A percentile compares a stretch with the other conserved stretches of the same genome.
These are phyloP conservation scores for Nitzschia sp. DNA, from an alignment of 108 stramenopile genomes.

Conservation along the genomic window DNA sequence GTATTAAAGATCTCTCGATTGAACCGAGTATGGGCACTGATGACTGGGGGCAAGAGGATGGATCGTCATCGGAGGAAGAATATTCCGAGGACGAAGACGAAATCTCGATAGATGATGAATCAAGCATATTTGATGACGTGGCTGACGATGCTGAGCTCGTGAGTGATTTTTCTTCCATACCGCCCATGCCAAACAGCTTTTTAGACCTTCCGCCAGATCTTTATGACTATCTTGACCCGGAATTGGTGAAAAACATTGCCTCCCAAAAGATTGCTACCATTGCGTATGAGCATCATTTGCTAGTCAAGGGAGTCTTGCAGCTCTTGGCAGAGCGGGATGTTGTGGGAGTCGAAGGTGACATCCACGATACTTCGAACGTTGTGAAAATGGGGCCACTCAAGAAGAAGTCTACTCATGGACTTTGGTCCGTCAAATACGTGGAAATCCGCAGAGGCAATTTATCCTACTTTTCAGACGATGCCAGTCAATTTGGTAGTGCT, in stretches of 20 bases:
- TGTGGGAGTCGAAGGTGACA: slow-evolving; percentile 46
- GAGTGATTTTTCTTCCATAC: slow-evolving; percentile 18
- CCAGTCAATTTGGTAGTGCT: slow-evolving; percentile 13
- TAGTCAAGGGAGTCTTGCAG: slow-evolving; percentile 59
- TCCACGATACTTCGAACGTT: slow-evolving; percentile 45
- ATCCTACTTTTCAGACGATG: slow-evolving; percentile 53
- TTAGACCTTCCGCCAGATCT: slow-evolving; percentile 29
- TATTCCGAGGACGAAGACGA: background rate
- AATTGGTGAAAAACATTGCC: slow-evolving; percentile 19
- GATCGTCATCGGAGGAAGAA: slow-evolving; percentile 19
- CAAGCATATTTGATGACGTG: slow-evolving; percentile 18
- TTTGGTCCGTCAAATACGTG: slow-evolving; percentile 75
- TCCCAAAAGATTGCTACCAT: slow-evolving; percentile 33
- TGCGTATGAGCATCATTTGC: slow-evolving; percentile 70
- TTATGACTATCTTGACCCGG: slow-evolving; percentile 39
- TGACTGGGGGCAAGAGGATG: slow-evolving; percentile 13
- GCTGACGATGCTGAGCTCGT: background rate
- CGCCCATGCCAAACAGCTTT: slow-evolving; percentile 32
- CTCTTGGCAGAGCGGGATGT: slow-evolving; percentile 70
- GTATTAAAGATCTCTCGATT: background rate
- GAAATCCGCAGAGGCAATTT: slow-evolving; percentile 76
- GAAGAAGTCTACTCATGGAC: slow-evolving; percentile 56
- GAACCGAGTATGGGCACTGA: background rate
- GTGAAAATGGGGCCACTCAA: slow-evolving; percentile 69
- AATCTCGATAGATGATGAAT: slow-evolving; percentile 3